A percentile compares a stretch with the other conserved stretches of the same genome.
Evolutionary conservation across 2,329 filamentous ascomycete species (phyloP).

Genomic region (Achaetomium macrosporum): DNA sequence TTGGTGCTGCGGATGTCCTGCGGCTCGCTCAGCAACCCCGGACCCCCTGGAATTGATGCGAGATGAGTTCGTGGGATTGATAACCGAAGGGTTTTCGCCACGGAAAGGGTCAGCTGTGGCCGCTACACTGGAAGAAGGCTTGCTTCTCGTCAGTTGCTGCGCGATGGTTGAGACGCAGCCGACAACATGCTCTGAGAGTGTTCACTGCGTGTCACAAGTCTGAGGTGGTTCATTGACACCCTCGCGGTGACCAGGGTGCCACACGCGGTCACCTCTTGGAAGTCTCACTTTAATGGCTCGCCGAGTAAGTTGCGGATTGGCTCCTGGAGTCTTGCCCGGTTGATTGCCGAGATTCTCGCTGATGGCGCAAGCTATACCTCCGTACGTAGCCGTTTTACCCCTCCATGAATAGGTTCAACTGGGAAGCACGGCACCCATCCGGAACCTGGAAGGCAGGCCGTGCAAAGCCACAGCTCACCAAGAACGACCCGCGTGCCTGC

Average conservation of each 20-base stretch:
- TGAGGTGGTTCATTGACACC: neutral
- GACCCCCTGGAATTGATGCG: no score
- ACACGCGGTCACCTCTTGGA: constrained; percentile 18
- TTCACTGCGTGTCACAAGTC: neutral
- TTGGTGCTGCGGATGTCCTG: neutral
- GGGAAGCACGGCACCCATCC: neutral
- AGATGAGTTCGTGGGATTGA: no score
- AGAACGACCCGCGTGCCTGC: neutral
- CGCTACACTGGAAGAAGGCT: no score
- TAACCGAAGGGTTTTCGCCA: no score
- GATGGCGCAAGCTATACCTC: neutral
- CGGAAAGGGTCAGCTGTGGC: no score
- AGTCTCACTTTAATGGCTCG: constrained; percentile 18
- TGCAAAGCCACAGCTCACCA: constrained; percentile 1
- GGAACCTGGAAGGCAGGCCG: neutral
- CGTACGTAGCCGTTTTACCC: neutral
- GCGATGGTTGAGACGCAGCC: no score
- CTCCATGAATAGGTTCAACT: neutral
- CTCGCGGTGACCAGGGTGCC: constrained; percentile 7
- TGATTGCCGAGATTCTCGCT: constrained; percentile 14
- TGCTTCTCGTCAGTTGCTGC: no score
- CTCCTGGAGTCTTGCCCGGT: neutral
- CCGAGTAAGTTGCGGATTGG: constrained; percentile 9
- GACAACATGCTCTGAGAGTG: no score
- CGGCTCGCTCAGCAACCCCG: neutral